Percentiles rank a stretch among this genome's conserved stretches.
phyloP scores from a whole-genome alignment of 2,329 filamentous ascomycete species.

The Chalaropsis thielavioides region DNA sequence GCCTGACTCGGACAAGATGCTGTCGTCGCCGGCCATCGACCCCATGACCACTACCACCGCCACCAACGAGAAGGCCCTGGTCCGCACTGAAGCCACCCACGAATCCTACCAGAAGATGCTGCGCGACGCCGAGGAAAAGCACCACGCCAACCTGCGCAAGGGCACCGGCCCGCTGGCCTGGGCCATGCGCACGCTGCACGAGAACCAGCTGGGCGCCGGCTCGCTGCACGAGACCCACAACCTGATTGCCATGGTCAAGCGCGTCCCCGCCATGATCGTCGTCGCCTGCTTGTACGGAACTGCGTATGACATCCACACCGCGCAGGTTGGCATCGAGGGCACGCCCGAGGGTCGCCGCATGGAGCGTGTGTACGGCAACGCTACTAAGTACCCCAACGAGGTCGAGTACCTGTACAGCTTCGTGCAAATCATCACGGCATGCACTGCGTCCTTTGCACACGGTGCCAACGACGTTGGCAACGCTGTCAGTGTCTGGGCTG shows the following conservation, averaged over 20 bases:
- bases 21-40: slow-evolving; percentile 23
- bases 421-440: slow-evolving; percentile 51
- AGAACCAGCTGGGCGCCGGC: slow-evolving; percentile 59
- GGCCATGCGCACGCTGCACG: slow-evolving; percentile 64
- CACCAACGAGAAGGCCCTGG: slow-evolving; percentile 31
- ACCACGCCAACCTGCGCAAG: slow-evolving; percentile 49
- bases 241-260: slow-evolving; percentile 46
- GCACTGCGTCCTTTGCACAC: slow-evolving; percentile 60
- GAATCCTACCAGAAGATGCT: slow-evolving; percentile 48
- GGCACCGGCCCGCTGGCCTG: slow-evolving; percentile 58
- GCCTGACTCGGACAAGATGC: slow-evolving; percentile 30
- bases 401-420: slow-evolving; percentile 57
- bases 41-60: slow-evolving; percentile 14
- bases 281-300: slow-evolving; percentile 55
- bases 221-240: slow-evolving; percentile 63
- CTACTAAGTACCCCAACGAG: slow-evolving; percentile 53
- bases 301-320: slow-evolving; percentile 70
- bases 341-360: slow-evolving; percentile 62
- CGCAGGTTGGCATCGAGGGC: slow-evolving; percentile 54
- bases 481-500: slow-evolving; percentile 54
- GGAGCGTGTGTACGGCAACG: slow-evolving; percentile 49
- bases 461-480: slow-evolving; percentile 67
- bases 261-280: slow-evolving; percentile 53
- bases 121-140: slow-evolving; percentile 38
- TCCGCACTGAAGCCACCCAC: slow-evolving; percentile 35